Base-by-base conservation (phyloP, 805 yeast species). In the Yamadazyma insecticola region DNA sequence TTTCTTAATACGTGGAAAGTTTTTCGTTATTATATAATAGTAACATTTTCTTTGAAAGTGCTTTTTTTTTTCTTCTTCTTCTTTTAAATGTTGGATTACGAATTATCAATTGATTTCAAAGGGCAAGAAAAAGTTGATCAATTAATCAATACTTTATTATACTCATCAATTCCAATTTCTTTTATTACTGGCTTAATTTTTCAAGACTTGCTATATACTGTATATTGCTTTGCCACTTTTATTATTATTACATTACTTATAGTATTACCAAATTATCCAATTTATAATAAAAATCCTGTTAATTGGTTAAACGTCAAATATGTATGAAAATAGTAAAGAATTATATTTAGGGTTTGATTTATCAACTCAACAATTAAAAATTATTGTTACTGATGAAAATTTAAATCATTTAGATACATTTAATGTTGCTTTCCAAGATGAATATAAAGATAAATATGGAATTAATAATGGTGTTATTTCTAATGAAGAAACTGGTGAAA, bases 291-390 rank as follows among this genome's bases (percentile, higher is more conserved):
- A 43, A 51, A 71, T 36, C 74, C 73, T 20, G 57, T 67, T 16
- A 52, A 49, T 43, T 81, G 79, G 76, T 62, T 73, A 28, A 38
- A 50, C 33, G 53, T 60, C 32, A 47, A 55, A 30, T 37, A 47
- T 36, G 47, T 28, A 17, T 24, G 28, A 33, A 22, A n/a, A 32
- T n/a, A 35, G 26, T 21, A 22, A 14, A 14, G 53, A 48, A 24
- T 47, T 67, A 17, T 78, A 57, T 48, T 55, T 84, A 37, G 96
- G 96, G 1, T 76, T 87, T 46, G 97, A 89, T 53, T 66, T 89
- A 16, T 85, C 95, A 2, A 88, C 96, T 11, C 97, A 88, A 52
- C 96, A 87, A 50, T 60, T 89, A 45, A 88, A 88, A 54, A 72
- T 84, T 26, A 70, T 87, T 25, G 79, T 81, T 16, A 74, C 84